Evolutionary conservation across 148 eudicot species (phyloP), one percentile per base, ranked within the genome.

Genomic region (Vaccinium corymbosum): DNA sequence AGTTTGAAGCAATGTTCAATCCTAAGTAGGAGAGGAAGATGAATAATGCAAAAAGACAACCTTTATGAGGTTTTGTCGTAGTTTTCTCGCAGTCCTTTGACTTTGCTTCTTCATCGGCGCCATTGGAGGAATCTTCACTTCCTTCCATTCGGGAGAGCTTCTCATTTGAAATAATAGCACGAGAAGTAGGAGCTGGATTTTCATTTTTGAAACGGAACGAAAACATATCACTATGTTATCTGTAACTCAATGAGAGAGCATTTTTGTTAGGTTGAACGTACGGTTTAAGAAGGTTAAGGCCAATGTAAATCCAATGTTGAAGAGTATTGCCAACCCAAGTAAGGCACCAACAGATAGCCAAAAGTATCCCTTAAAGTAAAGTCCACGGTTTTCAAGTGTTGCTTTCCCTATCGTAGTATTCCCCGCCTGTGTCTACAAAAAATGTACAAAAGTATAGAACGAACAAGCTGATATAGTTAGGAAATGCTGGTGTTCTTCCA

Each of bases 291-390:
- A 92, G 83, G 83, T 91, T 59, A 92, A 89, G 78, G 98, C 93
- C 86, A 95, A 57, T 13, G 85, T 91, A 83, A 87, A 95, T 42
- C 93, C 94, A 48, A 86, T 50, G 74, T 89, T 89, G 79, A 90
- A 86, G 64, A 94, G 83, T 27, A 94, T 10, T 53, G 87, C 75
- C 46, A 92, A 88, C 15, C 94, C 95, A 66, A 92, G 77, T 81
- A 95, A 86, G 71, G 92, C 94, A 20, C 84, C 93, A 84, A 93
- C 51, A 17, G 95, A 94, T 61, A 90, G 55, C 98, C 97, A 95
- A 51, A 78, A 91, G 87, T 87, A 57, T 66, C 70, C 93, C 68
- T 81, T 86, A 75, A 87, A 94, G 75, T 85, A 76, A 38, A 95
- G 84, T 25, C 98, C 95, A 71, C 89, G 95, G 48, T 85, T 80